Base-by-base conservation (phyloP, 768 basidiomycete genomes). In the Trichaptum fuscoviolaceum region DNA sequence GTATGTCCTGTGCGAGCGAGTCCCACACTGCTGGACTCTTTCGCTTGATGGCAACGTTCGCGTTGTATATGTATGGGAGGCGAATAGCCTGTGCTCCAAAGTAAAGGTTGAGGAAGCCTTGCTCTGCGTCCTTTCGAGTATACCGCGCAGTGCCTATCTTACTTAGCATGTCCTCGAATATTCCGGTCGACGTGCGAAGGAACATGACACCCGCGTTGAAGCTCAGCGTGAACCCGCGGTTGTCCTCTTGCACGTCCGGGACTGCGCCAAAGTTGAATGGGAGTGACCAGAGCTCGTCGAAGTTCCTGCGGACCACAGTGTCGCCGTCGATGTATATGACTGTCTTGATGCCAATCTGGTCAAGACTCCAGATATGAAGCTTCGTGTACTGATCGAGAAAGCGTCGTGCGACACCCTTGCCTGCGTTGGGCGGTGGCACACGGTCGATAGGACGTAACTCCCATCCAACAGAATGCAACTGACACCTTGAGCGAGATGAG, bases 381-480 rank as follows among this genome's bases (percentile, higher is more conserved):
- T 81, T 82, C 10, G 82, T 80, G 75, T 79, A 82, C 64, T 80
- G 78, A 70, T 82, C 82, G 36, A 70, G 25, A 70, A 79, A 80
- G 62, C 77, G 77, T 36, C 67, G 59, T 69, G 76, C 69, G 30
- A 79, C 70, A 7, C 78, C 80, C n/a, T 69, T 65, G 61, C 80
- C 80, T 42, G 71, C 62, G 66, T 77, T 71, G 0, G 82, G 81
- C 10, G 81, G 81, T 1, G 75, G 70, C 59, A 82, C 79, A 23
- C 72, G 74, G 10, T 73, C 70, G 27, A 82, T 76, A 7, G 76
- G 67, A n/a, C 76, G 66, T 0, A 75, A 73, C 10, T 71, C 70
- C 79, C 82, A 83, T 8, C 82, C 82, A 71, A 77, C 9, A 76
- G 72, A 36, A 72, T 72, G 42, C 20, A 52, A 20, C 73, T 76